Evolutionary conservation across 768 basidiomycete genomes (phyloP).

Genomic region (Pisolithus orientalis): DNA sequence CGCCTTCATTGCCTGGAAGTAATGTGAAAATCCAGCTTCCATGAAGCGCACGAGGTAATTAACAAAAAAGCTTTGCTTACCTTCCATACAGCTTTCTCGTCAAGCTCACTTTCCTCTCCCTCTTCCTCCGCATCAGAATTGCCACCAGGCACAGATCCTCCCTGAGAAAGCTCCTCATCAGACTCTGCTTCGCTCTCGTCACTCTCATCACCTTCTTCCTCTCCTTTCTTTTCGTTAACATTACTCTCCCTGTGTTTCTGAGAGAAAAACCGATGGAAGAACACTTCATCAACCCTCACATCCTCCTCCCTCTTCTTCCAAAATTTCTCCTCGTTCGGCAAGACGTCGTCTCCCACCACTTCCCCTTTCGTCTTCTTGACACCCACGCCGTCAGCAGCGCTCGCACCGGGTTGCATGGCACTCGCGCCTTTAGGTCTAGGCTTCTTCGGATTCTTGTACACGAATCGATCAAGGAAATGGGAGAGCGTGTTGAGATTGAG

Average conservation of each 20-base stretch:
- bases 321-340: slow-evolving; percentile 74
- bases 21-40: neutral
- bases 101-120: slow-evolving; percentile 36
- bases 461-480: slow-evolving; percentile 94
- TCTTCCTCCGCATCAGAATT: slow-evolving; percentile 33
- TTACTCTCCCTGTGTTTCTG: slow-evolving; percentile 57
- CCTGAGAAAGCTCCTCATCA: slow-evolving; percentile 25
- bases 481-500: slow-evolving; percentile 89
- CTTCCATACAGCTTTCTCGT: slow-evolving; percentile 85
- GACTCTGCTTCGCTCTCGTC: slow-evolving; percentile 15
- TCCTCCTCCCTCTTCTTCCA: slow-evolving; percentile 62
- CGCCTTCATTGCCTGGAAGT: slow-evolving; percentile 77
- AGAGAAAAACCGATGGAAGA: slow-evolving; percentile 88
- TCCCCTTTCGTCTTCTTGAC: slow-evolving; percentile 69
- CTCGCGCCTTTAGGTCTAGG: slow-evolving; percentile 65
- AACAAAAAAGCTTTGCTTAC: slow-evolving; percentile 32
- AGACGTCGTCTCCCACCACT: slow-evolving; percentile 34
- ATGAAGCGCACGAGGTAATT: neutral
- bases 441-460: slow-evolving; percentile 94
- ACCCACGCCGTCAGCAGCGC: slow-evolving; percentile 51
- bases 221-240: slow-evolving; percentile 33
- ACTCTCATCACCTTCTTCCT: slow-evolving; percentile 20
- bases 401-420: slow-evolving; percentile 93
- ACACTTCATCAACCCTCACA: slow-evolving; percentile 85
- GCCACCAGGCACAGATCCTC: slow-evolving; percentile 13